Base-by-base conservation (phyloP, 2,329 filamentous ascomycete species). In the Apiospora rasikravindrae region DNA sequence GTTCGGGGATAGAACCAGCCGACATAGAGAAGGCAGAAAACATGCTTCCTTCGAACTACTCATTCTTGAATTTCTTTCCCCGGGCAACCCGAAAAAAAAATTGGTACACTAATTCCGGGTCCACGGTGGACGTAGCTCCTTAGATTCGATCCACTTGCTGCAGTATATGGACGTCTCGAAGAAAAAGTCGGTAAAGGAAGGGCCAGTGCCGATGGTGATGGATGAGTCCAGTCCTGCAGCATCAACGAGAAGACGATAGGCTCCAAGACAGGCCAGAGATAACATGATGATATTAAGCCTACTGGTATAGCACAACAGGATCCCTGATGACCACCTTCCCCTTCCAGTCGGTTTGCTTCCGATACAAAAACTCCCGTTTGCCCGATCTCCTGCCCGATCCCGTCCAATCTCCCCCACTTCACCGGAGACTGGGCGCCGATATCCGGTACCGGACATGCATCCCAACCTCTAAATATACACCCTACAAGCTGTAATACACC, bases 381-480 rank as follows among this genome's bases (percentile, higher is more conserved):
- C 22, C 57, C 57, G 29, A 64, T 64, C 57, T 11, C 22, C 33
- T 64, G 57, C 57, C 57, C 57, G 57, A 40, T 64, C 57, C 57
- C 57, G 57, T 40, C 57, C 7, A 64, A 37, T n/a, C 33, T n/a
- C 57, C 57, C 57, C 57, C 57, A 64, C 33, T 19, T 11, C 33
- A 40, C 57, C 57, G 57, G 57, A 64, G 57, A 22, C 33, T 64
- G 57, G 22, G 57, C 57, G 19, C 57, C 57, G 57, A 64, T 64
- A 64, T 40, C 57, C 57, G 57, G 57, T 64, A 64, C 57, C 57
- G 57, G 57, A 33, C 29, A n/a, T 40, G 33, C 57, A 64, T n/a
- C 57, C 19, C 8, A n/a, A 40, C 57, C 33, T 40, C 57, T 40
- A n/a, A 14, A 3, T 0, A 6, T n/a, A n/a, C 57, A n/a, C 4